Evolutionary conservation across 495 filamentous ascomycete genomes (phyloP).

Genomic region (Penicillium angulare): DNA sequence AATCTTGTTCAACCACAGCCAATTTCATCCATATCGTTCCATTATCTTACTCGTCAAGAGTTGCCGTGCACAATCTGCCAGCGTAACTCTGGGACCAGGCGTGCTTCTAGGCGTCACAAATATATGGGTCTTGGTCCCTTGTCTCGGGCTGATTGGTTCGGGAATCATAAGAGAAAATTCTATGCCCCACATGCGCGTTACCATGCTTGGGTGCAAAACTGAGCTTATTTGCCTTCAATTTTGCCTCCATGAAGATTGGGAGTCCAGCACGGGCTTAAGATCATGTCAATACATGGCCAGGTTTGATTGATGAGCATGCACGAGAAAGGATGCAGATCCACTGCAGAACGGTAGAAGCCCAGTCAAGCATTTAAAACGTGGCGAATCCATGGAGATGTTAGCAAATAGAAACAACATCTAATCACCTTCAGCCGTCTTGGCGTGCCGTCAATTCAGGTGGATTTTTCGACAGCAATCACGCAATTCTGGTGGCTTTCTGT

Average conservation of each 20-base stretch:
- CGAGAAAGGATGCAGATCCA: not conserved
- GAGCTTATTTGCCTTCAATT: not conserved
- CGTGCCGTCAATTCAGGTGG: not conserved
- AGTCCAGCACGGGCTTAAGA: too few relatives aligned
- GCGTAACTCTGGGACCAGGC: too few relatives aligned
- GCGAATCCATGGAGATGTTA: not conserved
- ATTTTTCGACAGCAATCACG: constrained; percentile 2
- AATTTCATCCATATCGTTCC: too few relatives aligned
- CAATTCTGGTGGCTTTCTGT: not conserved
- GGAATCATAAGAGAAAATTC: not conserved
- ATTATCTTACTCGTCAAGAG: too few relatives aligned
- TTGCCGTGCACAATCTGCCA: too few relatives aligned
- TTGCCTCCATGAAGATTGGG: not conserved
- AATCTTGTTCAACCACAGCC: too few relatives aligned
- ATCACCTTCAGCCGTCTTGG: not conserved
- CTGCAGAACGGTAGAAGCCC: not conserved
- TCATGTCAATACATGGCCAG: too few relatives aligned
- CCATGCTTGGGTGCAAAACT: not conserved
- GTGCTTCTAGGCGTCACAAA: too few relatives aligned
- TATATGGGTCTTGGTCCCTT: too few relatives aligned
- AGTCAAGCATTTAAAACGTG: not conserved
- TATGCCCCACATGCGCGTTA: not conserved
- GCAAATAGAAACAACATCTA: constrained; percentile 1
- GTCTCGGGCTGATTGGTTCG: too few relatives aligned
- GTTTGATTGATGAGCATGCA: not conserved